A percentile compares a stretch with the other conserved stretches of the same genome.
phyloP scores from a whole-genome alignment of 768 basidiomycete species.

The Leccinellum luteum region DNA sequence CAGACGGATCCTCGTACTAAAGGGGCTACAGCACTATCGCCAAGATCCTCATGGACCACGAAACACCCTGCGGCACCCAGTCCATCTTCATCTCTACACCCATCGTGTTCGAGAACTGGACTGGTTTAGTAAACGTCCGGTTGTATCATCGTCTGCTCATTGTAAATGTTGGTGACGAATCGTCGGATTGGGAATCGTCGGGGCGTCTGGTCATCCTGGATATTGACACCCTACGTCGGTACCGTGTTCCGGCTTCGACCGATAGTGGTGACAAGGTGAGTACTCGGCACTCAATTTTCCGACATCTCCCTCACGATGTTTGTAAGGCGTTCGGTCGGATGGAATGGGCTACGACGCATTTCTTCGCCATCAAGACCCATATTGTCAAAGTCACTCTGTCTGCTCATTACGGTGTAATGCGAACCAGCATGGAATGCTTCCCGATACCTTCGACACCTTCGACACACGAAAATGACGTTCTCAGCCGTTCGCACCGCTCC shows the following conservation, averaged over 20 bases:
- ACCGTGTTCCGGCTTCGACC: background rate
- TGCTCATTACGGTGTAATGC: background rate
- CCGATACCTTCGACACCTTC: background rate
- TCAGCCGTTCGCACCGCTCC: constrained; percentile 1
- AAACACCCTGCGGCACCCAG: background rate
- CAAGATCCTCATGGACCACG: constrained; percentile 1
- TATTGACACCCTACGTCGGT: constrained; percentile 5
- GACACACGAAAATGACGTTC: background rate
- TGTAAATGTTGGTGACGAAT: constrained; percentile 4
- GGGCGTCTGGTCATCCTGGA: constrained; percentile 4
- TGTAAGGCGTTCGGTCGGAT: background rate
- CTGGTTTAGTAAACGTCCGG: background rate
- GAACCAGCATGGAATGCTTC: constrained; percentile 10
- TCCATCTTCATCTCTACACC: background rate
- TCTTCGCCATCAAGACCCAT: constrained; percentile 7
- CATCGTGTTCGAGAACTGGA: background rate
- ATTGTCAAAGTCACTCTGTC: background rate
- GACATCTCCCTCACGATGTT: background rate
- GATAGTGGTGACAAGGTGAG: background rate
- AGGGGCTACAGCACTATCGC: background rate
- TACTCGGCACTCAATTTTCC: background rate
- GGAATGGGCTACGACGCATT: background rate
- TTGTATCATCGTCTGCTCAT: constrained; percentile 10
- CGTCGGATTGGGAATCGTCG: background rate
- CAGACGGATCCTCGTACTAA: background rate